phyloP scores from a whole-genome alignment of 192 early-diverging fungal genomes.

The Entomortierella chlamydospora region DNA sequence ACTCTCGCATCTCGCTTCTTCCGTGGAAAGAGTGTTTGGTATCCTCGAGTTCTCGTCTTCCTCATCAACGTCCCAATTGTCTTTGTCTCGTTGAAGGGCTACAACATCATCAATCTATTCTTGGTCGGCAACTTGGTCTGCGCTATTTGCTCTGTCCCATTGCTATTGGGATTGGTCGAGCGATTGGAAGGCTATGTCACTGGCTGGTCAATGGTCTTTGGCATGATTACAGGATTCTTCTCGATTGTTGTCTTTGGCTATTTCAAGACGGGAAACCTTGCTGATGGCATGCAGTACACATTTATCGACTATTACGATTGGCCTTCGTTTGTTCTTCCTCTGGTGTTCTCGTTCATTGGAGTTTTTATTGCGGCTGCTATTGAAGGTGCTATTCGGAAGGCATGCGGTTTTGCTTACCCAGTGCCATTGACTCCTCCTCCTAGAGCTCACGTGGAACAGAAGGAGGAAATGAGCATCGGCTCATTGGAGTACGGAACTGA shows the following conservation, averaged over 20 bases:
- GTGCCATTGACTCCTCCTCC: conserved; percentile 22
- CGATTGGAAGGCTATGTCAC: conserved; percentile 56
- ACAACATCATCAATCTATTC: conserved; percentile 71
- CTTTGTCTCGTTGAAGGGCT: conserved; percentile 64
- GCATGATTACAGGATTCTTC: conserved; percentile 46
- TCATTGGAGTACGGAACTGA: conserved; percentile 17
- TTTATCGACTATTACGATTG: conserved; percentile 54
- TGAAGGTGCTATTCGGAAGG: conserved; percentile 38
- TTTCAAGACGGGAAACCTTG: conserved; percentile 37
- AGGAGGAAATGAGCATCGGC: conserved; percentile 10
- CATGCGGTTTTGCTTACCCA: conserved; percentile 40
- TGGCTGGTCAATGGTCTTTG: conserved; percentile 44
- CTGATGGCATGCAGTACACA: conserved; percentile 43
- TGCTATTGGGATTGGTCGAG: conserved; percentile 63
- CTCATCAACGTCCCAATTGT: conserved; percentile 57
- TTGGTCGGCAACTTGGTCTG: conserved; percentile 73
- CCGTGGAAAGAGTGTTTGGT: conserved; percentile 55
- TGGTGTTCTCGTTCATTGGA: conserved; percentile 47
- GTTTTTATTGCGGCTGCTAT: conserved; percentile 29
- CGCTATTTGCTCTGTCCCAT: conserved; percentile 65
- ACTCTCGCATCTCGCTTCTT: conserved; percentile 68
- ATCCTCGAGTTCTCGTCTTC: conserved; percentile 52
- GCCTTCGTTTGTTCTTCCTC: conserved; percentile 48
- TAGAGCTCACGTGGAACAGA: not conserved
- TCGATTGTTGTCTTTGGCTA: conserved; percentile 52